These are phyloP conservation scores for Metschnikowia vanudenii DNA, from an alignment of 805 yeast species.

Conservation along the genomic window DNA sequence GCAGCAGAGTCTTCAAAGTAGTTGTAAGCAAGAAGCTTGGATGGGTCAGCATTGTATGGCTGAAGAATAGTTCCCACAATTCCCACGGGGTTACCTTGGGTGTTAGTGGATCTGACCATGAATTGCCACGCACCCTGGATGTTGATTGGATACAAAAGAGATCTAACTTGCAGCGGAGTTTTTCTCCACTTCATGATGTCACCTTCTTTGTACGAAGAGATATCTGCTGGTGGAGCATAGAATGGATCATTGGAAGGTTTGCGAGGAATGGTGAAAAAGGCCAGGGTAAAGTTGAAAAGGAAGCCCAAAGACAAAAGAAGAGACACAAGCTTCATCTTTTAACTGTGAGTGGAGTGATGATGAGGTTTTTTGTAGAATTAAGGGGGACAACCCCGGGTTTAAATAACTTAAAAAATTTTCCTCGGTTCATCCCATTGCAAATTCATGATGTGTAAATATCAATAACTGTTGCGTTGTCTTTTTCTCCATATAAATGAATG, in stretches of 20 bases:
- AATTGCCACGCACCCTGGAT: constrained; percentile 24
- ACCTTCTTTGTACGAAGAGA: constrained; percentile 8
- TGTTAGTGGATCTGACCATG: constrained; percentile 23
- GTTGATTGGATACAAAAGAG: constrained; percentile 12
- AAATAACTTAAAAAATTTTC: no score
- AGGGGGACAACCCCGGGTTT: no score
- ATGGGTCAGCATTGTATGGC: constrained; percentile 26
- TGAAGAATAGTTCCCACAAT: constrained; percentile 24
- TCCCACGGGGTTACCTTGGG: constrained; percentile 22
- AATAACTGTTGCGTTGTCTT: no score
- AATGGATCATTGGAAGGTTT: constrained; percentile 12
- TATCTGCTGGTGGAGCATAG: constrained; percentile 10
- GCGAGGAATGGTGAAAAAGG: neutral
- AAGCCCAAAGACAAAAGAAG: constrained; percentile 3
- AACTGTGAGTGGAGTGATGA: no score
- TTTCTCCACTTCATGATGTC: constrained; percentile 11
- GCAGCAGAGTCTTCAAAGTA: constrained; percentile 23
- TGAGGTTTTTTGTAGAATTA: no score
- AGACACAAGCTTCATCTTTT: no score
- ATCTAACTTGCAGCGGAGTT: constrained; percentile 10
- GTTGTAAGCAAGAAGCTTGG: constrained; percentile 23
- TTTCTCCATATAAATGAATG: no score
- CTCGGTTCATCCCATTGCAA: no score
- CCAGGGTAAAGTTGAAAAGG: neutral
- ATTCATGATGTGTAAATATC: no score